Base-by-base conservation (phyloP, 164 flowering plant genomes). In the Cinnamomum micranthum region DNA sequence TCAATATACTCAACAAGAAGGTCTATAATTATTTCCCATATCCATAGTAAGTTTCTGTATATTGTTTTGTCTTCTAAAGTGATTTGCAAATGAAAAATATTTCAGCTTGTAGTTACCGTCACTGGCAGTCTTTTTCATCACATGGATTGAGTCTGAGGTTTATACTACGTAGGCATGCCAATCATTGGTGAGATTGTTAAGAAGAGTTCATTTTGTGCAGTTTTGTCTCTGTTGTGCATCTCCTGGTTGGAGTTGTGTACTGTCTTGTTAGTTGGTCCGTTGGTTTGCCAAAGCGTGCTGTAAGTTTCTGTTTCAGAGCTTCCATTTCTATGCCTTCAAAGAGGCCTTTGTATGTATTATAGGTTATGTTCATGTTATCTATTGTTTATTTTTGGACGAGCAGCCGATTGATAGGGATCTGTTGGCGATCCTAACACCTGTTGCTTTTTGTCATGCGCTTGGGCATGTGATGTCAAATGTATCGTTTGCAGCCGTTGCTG, bases 381-480 rank as follows among this genome's bases (percentile, higher is more conserved):
- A 23, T 22, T 67, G 50, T 67, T 67, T 6, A 20, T 15, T 55
- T 55, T 28, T 28, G 3, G 72, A 17, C 76, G 72, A 71, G 73
- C 84, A 88, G 92, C 90, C 90, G 60, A 83, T 87, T 66, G 60
- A 84, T 77, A 85, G 82, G 81, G 85, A 87, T 60, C 86, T 82
- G 73, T 75, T 88, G 77, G 47, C 60, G 47, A 72, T 87, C 64
- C 85, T 88, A 72, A 86, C 88, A 63, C 92, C 92, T 17, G 90
- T 88, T 75, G 87, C 90, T 67, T 69, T 84, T 75, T 88, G 92
- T 65, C 92, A 88, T 71, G 92, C 92, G 28, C 88, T 88, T 14
- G 90, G 92, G 63, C 92, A 87, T 78, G 92, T 88, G 75, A 88
- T 85, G 88, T 84, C 88, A 68, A 88, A 88, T 84, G 89, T 87